Evolutionary conservation across 2,329 filamentous ascomycete genomes (phyloP), one percentile per base, ranked within the genome.

Genomic region (Hymenoscyphus infarciens): DNA sequence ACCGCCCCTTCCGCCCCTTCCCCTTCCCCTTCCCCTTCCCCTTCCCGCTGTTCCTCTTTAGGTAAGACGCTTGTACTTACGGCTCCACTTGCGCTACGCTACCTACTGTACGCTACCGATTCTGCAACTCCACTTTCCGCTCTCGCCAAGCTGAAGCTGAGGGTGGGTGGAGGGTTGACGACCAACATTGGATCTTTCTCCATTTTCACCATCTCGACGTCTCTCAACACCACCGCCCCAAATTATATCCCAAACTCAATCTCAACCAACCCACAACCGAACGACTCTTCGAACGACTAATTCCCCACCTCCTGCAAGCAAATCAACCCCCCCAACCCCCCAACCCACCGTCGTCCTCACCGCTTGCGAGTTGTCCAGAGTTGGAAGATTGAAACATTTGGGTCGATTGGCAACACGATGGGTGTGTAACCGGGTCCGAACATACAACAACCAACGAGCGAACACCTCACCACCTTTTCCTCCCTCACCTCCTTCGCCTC

Each of bases 351-450:
- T 49, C 42, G 42, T 22, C 25, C 19, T 49, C 42, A 49, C 42
- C 42, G 42, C 42, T 49, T 49, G 19, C 6, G 19, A 15, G 16
- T 10, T 7, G 19, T 22, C 5, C 7, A 49, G 42, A 25, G 42
- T 49, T 49, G 42, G 42, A 49, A 49, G 42, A 49, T 49, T 49
- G 42, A 49, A 49, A 49, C 42, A 49, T 49, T 49, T 22, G 19
- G 19, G 11, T 22, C 8, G 42, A 49, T 49, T 49, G 42, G 42
- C 42, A 49, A 11, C 8, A 22, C 42, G n/a, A 49, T 49, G 42
- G 42, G 19, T 49, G 42, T 49, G 42, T 49, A 49, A 49, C 42
- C n/a, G n/a, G 42, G 42, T 22, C 42, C n/a, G 42, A 49, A 49
- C 42, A 49, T 22, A 19, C 42, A 49, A 49, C 19, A 25, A 19